Evolutionary conservation across 495 filamentous ascomycete species (phyloP).

Genomic region (Lepidopterella palustris): DNA sequence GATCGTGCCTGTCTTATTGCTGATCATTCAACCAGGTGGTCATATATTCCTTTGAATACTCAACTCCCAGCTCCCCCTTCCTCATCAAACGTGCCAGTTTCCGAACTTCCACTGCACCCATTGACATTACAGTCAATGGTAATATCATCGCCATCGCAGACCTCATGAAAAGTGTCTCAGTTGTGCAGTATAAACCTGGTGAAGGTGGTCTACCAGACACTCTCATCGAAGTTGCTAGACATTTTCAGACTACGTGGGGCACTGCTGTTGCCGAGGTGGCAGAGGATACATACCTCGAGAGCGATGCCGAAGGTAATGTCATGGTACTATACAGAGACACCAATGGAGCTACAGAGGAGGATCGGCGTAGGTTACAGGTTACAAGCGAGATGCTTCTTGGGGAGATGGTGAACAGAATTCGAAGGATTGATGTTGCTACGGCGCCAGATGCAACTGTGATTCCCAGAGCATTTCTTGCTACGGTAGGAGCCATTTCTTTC

Average conservation of each 20-base stretch:
- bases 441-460: slow-evolving; percentile 56
- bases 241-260: slow-evolving; percentile 72
- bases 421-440: slow-evolving; percentile 53
- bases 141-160: slow-evolving; percentile 78
- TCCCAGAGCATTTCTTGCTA: slow-evolving; percentile 82
- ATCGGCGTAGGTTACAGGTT: slow-evolving; percentile 61
- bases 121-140: slow-evolving; percentile 66
- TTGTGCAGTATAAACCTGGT: slow-evolving; percentile 57
- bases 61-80: slow-evolving; percentile 24
- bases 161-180: slow-evolving; percentile 84
- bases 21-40: slow-evolving; percentile 31
- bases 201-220: slow-evolving; percentile 41
- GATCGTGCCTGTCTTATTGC: background rate
- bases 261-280: slow-evolving; percentile 71
- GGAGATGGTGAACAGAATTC: slow-evolving; percentile 86
- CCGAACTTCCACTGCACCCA: slow-evolving; percentile 75
- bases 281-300: slow-evolving; percentile 66
- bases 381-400: slow-evolving; percentile 78
- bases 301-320: slow-evolving; percentile 83
- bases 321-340: slow-evolving; percentile 66
- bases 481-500: slow-evolving; percentile 51
- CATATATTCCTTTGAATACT: slow-evolving; percentile 39
- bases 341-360: slow-evolving; percentile 65
- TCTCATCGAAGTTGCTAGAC: slow-evolving; percentile 68
- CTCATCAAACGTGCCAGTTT: slow-evolving; percentile 66